Evolutionary conservation across 345 rosid genomes (phyloP).

Genomic region (Salix dunnii): DNA sequence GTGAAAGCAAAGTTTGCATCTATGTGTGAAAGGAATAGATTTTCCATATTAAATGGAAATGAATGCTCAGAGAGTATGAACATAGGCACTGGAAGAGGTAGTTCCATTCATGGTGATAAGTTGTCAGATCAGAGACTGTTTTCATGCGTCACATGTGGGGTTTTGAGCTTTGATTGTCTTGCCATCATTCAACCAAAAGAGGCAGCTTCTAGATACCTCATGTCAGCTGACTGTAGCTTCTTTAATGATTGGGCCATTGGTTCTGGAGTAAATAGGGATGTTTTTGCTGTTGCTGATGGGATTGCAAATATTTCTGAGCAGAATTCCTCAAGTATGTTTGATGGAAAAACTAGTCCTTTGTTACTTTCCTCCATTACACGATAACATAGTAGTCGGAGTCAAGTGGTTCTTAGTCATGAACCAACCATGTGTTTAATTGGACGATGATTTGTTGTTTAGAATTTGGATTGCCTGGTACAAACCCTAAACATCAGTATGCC

Average conservation of each 20-base stretch:
- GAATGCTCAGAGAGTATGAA: constrained; percentile 19
- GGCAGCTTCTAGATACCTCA: constrained; percentile 74
- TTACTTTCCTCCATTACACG: not conserved
- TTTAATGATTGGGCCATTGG: constrained; percentile 76
- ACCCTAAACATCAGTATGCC: not conserved
- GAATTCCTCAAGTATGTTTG: constrained; percentile 46
- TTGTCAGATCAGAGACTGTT: constrained; percentile 85
- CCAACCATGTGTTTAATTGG: not conserved
- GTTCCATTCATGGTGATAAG: constrained; percentile 39
- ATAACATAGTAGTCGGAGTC: constrained; percentile 3
- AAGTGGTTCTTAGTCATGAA: not conserved
- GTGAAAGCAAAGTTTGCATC: constrained; percentile 59
- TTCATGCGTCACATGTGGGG: constrained; percentile 89
- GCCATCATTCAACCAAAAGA: constrained; percentile 84
- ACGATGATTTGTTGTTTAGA: not conserved
- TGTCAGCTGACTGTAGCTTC: constrained; percentile 91
- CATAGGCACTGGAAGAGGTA: constrained; percentile 27
- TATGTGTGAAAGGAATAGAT: constrained; percentile 51
- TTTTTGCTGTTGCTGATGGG: constrained; percentile 22
- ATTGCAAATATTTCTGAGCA: constrained; percentile 28
- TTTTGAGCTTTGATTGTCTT: constrained; percentile 78
- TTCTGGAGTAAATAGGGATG: constrained; percentile 44
- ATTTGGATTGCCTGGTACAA: not conserved
- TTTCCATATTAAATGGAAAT: constrained; percentile 31
- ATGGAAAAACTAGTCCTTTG: constrained; percentile 9